Conservation (phyloP, 139 green algal genomes). For the Chlamydomonas urium region DNA sequence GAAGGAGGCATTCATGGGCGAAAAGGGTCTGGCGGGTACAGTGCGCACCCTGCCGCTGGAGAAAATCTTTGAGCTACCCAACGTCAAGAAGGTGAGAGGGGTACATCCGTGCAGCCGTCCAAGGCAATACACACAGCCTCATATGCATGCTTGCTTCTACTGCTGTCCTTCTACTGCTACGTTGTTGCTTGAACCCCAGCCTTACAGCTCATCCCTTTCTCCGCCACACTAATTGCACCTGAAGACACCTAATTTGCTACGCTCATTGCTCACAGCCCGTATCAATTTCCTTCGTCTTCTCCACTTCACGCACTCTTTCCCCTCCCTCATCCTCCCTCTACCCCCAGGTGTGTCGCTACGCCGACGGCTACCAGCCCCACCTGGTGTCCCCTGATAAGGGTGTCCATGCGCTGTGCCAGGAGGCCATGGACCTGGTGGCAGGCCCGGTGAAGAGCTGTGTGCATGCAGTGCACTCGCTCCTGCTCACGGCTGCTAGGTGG, state of each 20-base stretch:
- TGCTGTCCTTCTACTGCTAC: too few relatives aligned
- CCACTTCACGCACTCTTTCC: too few relatives aligned
- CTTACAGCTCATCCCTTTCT: too few relatives aligned
- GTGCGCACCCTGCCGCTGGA: slow-evolving; percentile 73
- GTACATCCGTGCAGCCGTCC: too few relatives aligned
- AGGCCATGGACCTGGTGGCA: slow-evolving; percentile 57
- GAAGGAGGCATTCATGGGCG: slow-evolving; percentile 59
- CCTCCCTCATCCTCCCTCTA: too few relatives aligned
- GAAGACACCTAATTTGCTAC: too few relatives aligned
- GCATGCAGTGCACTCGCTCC: slow-evolving; percentile 58
- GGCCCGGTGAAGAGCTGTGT: slow-evolving; percentile 62
- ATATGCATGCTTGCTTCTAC: too few relatives aligned
- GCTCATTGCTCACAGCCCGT: too few relatives aligned
- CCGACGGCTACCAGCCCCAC: slow-evolving; percentile 85
- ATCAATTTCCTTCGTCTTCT: too few relatives aligned
- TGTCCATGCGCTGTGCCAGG: slow-evolving; percentile 65
- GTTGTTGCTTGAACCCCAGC: too few relatives aligned
- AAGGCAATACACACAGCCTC: too few relatives aligned
- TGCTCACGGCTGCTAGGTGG: slow-evolving; percentile 51
- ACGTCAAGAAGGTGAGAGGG: slow-evolving; percentile 66
- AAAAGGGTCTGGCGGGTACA: slow-evolving; percentile 51
- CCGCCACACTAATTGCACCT: too few relatives aligned
- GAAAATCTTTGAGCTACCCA: slow-evolving; percentile 72
- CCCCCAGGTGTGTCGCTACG: slow-evolving; percentile 70
- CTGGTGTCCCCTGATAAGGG: slow-evolving; percentile 84